phyloP scores from a whole-genome alignment of 371 early-diverging fungal species.

The Mycotypha africana region DNA sequence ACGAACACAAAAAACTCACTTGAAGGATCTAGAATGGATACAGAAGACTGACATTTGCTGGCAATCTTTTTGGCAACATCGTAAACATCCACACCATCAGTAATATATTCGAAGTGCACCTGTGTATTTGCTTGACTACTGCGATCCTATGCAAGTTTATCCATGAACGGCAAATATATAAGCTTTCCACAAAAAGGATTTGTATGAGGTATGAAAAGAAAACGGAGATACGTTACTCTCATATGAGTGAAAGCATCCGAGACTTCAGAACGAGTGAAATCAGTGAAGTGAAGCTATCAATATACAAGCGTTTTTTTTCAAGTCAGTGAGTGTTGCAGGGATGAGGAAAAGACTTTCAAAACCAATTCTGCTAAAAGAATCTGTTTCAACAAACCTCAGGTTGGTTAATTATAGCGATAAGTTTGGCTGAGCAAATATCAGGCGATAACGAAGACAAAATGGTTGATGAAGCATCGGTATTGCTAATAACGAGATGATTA shows the following conservation, averaged over 20 bases:
- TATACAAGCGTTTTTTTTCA: too few species aligned
- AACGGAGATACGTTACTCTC: constrained; percentile 31
- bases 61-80: constrained; percentile 25
- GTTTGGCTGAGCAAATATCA: constrained; percentile 33
- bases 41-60: constrained; percentile 22
- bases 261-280: constrained; percentile 26
- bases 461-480: constrained; percentile 21
- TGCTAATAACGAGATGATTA: constrained; percentile 29
- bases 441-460: constrained; percentile 25
- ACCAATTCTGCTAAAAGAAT: too few species aligned
- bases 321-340: too few species aligned
- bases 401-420: constrained; percentile 40
- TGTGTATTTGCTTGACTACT: constrained; percentile 21
- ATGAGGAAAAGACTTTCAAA: too few species aligned
- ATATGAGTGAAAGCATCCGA: constrained; percentile 22
- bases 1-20: constrained; percentile 11
- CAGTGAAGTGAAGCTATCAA: constrained; percentile 33
- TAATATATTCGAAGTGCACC: constrained; percentile 33
- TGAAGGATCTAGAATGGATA: constrained; percentile 25
- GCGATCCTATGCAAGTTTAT: constrained; percentile 13
- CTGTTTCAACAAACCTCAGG: too few species aligned
- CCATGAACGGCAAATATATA: too few species aligned
- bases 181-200: too few species aligned
- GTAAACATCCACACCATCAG: constrained; percentile 28
- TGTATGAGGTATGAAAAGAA: not conserved